These are phyloP conservation scores for Sarcocystis neurona DNA, from an alignment of 169 alveolate genomes.

Conservation along the genomic window DNA sequence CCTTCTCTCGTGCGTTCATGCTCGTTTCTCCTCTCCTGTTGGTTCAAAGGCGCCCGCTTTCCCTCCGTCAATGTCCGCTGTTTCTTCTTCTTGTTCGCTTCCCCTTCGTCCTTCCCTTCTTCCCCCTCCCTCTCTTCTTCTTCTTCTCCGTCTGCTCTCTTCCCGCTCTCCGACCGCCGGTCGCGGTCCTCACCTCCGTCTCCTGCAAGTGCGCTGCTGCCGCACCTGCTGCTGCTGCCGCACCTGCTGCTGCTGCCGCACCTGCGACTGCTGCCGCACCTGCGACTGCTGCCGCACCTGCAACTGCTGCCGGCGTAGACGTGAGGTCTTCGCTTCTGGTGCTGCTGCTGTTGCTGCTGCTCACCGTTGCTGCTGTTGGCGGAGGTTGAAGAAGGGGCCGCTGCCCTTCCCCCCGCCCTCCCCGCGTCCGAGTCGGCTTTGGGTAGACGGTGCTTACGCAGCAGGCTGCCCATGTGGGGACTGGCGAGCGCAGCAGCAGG, in stretches of 20 bases:
- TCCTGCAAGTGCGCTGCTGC: neutral
- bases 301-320: neutral
- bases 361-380: neutral
- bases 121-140: neutral
- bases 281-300: neutral
- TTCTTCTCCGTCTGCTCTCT: neutral
- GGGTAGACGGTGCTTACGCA: neutral
- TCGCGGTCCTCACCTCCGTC: neutral
- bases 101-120: neutral
- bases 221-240: neutral
- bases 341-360: conserved; percentile 34
- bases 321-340: neutral
- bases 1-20: neutral
- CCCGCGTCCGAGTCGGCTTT: neutral
- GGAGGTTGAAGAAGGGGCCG: neutral
- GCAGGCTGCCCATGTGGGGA: neutral
- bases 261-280: neutral
- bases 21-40: neutral
- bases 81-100: neutral
- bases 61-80: neutral
- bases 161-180: neutral
- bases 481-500: conserved; percentile 23
- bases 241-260: neutral
- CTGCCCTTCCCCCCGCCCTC: neutral
- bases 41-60: neutral